Base-by-base conservation (phyloP, 352 stramenopile species). In the Pythium periplocum region DNA sequence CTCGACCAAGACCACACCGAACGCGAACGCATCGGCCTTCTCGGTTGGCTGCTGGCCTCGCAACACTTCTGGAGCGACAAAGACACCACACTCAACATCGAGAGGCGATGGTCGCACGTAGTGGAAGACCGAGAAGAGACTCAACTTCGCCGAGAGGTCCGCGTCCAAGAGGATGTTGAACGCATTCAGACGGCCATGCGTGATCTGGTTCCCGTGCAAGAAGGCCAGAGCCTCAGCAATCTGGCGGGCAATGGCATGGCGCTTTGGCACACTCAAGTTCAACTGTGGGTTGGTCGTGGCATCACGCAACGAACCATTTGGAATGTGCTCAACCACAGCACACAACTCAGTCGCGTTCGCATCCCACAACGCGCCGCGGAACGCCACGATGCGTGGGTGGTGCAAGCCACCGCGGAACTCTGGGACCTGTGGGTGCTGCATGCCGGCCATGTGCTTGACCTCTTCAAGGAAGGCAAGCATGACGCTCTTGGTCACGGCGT, bases 91-190 rank as follows among this genome's bases (percentile, higher is more conserved):
- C 55, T 90, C 74, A 34, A 68, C 75, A 57, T 88, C 80, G 44
- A 88, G 57, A 33, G 78, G 80, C 30, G 73, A 87, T 7, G 83
- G 64, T 42, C 87, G 82, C 9, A 87, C 75, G 56, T 88, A 87
- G 56, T 92, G 78, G 66, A 87, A 87, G 51, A 88, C 75, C 12
- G 78, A 73, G 48, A 93, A 91, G 6, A 89, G 57, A 52, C 77
- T 91, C 36, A 91, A 53, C 58, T 93, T 91, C 46, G 75, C 83
- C 32, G 70, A 75, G 51, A 65, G 84, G 32, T 77, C 62, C 34
- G 69, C 70, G 55, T 87, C 78, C n/a, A 93, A 52, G 30, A 93
- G 58, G 35, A 93, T 73, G 51, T 90, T 89, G 62, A 86, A 90
- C 26, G 83, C 67, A 61, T 83, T 89, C 31, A 91, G 63, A 26